Evolutionary conservation across 164 flowering plant species (phyloP), one percentile per base, ranked within the genome.

Genomic region (Chimonanthus praecox): DNA sequence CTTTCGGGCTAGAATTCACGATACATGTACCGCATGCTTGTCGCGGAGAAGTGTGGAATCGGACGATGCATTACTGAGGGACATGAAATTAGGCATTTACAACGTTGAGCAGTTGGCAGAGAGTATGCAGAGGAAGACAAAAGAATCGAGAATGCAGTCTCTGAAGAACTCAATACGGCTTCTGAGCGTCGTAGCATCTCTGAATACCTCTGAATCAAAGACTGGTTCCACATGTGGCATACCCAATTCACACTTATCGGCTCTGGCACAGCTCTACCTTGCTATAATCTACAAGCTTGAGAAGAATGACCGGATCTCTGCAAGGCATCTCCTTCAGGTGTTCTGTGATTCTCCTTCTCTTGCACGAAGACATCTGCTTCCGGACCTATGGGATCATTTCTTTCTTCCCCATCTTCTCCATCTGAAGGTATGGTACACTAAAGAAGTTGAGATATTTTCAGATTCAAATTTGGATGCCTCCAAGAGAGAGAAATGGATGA

Each of bases 351-450:
- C 91, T 4, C 91, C 95, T 5, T 83, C 77, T 80, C 74, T 88
- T 3, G 90, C 88, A 2, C 70, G 95, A 46, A 85, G 84, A 3
- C 80, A 80, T 46, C 76, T 90, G 75, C 84, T 89, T 46, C 87
- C 92, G 54, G 90, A 89, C 63, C 85, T 90, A 54, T 90, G 95
- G 95, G 91, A 89, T 74, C 89, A 86, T 80, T 81, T 90, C 51
- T 86, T 90, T 74, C 87, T 90, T 3, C 95, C 95, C 3, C 95
- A 90, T 69, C 86, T 90, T 51, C 85, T 89, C 10, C 95, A 90
- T 78, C 73, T 90, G 16, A 87, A 89, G 77, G 73, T 88, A 21
- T 90, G 95, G 95, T 88, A 82, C 77, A 75, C 45, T 6, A 72
- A 82, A 48, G 89, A 90, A 74, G 72, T 79, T n/a, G 90, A 87